Evolutionary conservation across 768 basidiomycete genomes (phyloP).

Genomic region (Leccinum incarnatum): DNA sequence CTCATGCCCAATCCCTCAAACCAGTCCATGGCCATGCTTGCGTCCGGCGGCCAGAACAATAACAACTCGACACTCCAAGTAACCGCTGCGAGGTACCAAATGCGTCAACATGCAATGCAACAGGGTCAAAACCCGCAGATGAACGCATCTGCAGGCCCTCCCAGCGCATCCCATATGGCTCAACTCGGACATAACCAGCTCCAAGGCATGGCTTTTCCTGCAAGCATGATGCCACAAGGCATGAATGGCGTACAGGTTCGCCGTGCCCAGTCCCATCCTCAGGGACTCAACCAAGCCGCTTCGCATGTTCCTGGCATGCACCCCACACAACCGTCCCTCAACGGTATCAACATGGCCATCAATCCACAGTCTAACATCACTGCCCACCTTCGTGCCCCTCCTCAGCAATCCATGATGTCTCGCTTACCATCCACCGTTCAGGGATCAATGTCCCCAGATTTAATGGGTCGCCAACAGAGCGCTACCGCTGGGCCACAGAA

Average conservation of each 20-base stretch:
- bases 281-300: conserved; percentile 39
- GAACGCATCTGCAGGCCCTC: conserved; percentile 28
- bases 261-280: conserved; percentile 59
- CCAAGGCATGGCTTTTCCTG: conserved; percentile 42
- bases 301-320: conserved; percentile 37
- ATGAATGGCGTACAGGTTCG: conserved; percentile 40
- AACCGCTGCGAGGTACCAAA: conserved; percentile 26
- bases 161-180: conserved; percentile 28
- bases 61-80: conserved; percentile 23
- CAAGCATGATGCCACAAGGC: conserved; percentile 41
- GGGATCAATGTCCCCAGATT: conserved; percentile 43
- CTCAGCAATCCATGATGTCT: conserved; percentile 35
- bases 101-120: conserved; percentile 39
- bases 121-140: conserved; percentile 37
- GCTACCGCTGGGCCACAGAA: conserved; percentile 41
- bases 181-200: conserved; percentile 37
- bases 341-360: conserved; percentile 43
- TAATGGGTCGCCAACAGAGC: conserved; percentile 42
- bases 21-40: conserved; percentile 40
- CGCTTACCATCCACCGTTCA: conserved; percentile 33
- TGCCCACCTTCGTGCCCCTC: conserved; percentile 33
- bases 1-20: conserved; percentile 36
- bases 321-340: conserved; percentile 34
- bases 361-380: conserved; percentile 44
- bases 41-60: conserved; percentile 26